These are phyloP conservation scores for Phaeosphaeriaceae sp. DNA, from an alignment of 2,329 filamentous ascomycete species.

Conservation along the genomic window DNA sequence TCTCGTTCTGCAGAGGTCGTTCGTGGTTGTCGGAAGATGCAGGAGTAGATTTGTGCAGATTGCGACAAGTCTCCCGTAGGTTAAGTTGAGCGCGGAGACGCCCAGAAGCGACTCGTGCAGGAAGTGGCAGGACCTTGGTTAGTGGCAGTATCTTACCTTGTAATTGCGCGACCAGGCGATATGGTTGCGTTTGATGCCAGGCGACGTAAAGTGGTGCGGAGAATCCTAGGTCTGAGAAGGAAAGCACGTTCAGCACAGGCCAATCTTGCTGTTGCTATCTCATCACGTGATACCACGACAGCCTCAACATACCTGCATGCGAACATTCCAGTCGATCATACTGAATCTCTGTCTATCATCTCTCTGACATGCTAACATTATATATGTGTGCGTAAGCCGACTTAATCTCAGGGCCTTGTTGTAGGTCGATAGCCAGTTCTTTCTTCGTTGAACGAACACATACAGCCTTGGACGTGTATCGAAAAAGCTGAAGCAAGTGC, in stretches of 20 bases:
- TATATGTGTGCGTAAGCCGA: too few relatives aligned
- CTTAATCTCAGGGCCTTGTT: too few relatives aligned
- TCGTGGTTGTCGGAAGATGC: neutral
- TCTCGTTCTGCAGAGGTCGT: neutral
- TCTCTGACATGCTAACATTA: too few relatives aligned
- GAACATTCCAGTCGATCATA: too few relatives aligned
- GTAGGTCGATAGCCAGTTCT: too few relatives aligned
- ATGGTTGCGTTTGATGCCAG: neutral
- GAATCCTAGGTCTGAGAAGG: neutral
- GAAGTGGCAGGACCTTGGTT: neutral
- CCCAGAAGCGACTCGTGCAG: neutral
- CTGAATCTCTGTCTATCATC: too few relatives aligned
- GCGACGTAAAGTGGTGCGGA: neutral
- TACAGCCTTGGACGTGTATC: too few relatives aligned
- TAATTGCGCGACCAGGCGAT: neutral
- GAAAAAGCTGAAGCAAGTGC: too few relatives aligned
- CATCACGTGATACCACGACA: neutral
- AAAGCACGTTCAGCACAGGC: constrained; percentile 1
- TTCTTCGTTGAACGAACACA: too few relatives aligned
- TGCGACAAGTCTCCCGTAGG: neutral
- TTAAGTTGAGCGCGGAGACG: neutral
- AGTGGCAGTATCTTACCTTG: neutral
- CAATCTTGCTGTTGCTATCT: too few relatives aligned
- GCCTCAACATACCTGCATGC: too few relatives aligned
- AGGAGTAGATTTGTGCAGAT: neutral